Evolutionary conservation across 1,284 basidiomycete genomes (phyloP), one percentile per base, ranked within the genome.

Genomic region (Kalmanozyma brasiliensis): DNA sequence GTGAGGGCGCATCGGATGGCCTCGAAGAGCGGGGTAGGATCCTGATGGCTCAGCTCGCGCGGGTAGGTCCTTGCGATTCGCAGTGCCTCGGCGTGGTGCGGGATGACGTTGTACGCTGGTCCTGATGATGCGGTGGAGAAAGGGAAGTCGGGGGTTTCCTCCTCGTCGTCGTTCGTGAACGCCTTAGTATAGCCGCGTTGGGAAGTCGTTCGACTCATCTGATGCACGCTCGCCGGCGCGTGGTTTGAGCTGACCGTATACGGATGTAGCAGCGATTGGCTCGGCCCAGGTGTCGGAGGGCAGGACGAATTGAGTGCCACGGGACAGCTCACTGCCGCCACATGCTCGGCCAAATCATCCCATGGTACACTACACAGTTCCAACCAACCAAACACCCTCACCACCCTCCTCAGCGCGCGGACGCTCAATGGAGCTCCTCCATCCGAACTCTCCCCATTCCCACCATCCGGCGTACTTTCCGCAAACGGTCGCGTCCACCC

Each of bases 271-370:
- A 65, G 44, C 7, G 62, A 59, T 20, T 65, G 62, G 0, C 46
- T 46, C 0, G 62, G 62, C 4, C 62, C 62, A 1, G 65, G 65
- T 19, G 65, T 62, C 6, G 65, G 59, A 6, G 65, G 58, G 29
- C 55, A 62, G 2, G 51, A 57, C 0, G 64, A 52, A 7, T 37
- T 49, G 3, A 60, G 34, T 3, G 65, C 59, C 20, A 62, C 45
- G 1, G 65, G 59, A 22, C 63, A 59, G 26, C 44, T 49, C 3
- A 68, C 65, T 3, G 65, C 65, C 7, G 65, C 59, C 0, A 68
- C 48, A n/a, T 68, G 65, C 22, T 68, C 65, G 10, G 65, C 43
- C 9, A 68, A 22, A 47, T 68, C 65, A 22, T 68, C 65, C 40
- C 38, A 68, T 1, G 65, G 59, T 1, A 68, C 47, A 2, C n/a